Base-by-base conservation (phyloP, 805 yeast species). In the Helenozyma rhizophorensis region DNA sequence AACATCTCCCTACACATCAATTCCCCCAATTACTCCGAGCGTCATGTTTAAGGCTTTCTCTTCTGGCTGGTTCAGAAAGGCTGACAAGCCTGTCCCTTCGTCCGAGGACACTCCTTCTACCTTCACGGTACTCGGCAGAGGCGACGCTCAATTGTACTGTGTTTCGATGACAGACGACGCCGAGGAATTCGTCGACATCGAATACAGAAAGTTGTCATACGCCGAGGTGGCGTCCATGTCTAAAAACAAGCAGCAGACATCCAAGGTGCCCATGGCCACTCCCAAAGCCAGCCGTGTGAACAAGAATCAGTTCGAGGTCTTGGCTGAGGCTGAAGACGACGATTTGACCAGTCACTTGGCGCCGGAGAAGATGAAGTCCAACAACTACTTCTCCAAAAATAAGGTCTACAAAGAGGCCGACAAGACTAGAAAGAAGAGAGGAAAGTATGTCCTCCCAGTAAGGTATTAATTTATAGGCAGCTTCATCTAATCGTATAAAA, bases 1-100 rank as follows among this genome's bases (percentile, higher is more conserved):
- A 54, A 67, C 70, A 56, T 71, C 75, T 48, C 56, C 61, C 76
- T 76, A 70, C 33, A 73, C 73, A 43, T 70, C 76, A 76, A 70
- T 70, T 33, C 40, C 18, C 21, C 26, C 24, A 23, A 11, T 21
- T 9, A 26, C 17, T 19, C 9, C n/a, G 13, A 17, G 5, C 19
- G 19, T 17, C 8, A 45, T 45, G 49, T 42, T 45, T 19, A 40
- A 31, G 13, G 25, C 25, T 14, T 25, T 38, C 34, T 26, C 25
- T 9, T 24, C 42, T 11, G 39, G 45, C 27, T 45, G 49, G 49
- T 37, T 35, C 39, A 37, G 28, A 22, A 33, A 37, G 23, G 26
- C 31, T 19, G 18, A 11, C 27, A 19, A 25, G 27, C 28, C 30
- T 14, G 34, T 34, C 21, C 36, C 21, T 29, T 14, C 42, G 3